phyloP scores from a whole-genome alignment of 2,329 filamentous ascomycete species.

The Metarhizium album region DNA sequence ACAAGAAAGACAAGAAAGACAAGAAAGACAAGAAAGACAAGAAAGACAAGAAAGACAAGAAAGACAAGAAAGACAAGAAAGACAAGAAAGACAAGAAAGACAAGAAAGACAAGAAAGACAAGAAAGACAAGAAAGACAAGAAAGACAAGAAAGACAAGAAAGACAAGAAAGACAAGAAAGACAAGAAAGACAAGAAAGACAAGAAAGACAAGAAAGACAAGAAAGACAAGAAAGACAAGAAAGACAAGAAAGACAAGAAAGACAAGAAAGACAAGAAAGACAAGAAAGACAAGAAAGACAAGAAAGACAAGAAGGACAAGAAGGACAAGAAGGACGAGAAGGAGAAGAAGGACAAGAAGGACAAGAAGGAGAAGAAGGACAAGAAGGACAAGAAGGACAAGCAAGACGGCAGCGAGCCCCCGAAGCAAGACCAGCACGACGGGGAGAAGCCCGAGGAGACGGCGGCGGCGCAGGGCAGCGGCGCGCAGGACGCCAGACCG shows the following conservation, averaged over 20 bases:
- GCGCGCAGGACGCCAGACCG: background rate
- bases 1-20: constrained; percentile 9
- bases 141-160: constrained; percentile 9
- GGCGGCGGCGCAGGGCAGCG: constrained; percentile 10
- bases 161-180: constrained; percentile 14
- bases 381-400: constrained; percentile 8
- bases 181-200: constrained; percentile 18
- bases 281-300: constrained; percentile 14
- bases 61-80: constrained; percentile 19
- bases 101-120: constrained; percentile 12
- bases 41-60: constrained; percentile 16
- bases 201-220: constrained; percentile 11
- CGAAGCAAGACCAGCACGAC: constrained; percentile 9
- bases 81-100: background rate
- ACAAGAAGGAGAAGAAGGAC: constrained; percentile 11
- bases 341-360: constrained; percentile 6
- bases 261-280: constrained; percentile 6
- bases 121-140: constrained; percentile 9
- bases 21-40: constrained; percentile 12
- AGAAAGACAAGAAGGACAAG: constrained; percentile 16
- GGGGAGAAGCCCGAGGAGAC: constrained; percentile 25
- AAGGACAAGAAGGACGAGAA: constrained; percentile 15
- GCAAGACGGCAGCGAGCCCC: too few relatives aligned
- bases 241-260: constrained; percentile 10
- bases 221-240: constrained; percentile 10